Evolutionary conservation across 176 grass and related monocot species (phyloP).

Genomic region (Canna indica): DNA sequence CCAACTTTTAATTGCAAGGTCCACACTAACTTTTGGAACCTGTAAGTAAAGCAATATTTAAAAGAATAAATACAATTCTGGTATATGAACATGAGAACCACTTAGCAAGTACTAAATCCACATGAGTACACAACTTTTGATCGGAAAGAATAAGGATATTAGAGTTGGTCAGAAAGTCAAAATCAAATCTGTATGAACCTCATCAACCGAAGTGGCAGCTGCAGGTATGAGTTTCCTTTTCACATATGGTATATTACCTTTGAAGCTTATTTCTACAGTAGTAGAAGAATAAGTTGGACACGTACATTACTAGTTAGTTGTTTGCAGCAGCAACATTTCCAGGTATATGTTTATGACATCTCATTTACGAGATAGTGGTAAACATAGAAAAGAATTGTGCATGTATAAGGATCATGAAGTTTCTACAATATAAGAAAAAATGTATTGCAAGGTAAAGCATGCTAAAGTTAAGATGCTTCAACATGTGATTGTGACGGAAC

Average conservation of each 20-base stretch:
- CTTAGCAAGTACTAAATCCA: not conserved
- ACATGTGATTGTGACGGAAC: not conserved
- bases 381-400: not conserved
- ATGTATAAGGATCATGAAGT: not conserved
- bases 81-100: not conserved
- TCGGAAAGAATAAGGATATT: not conserved
- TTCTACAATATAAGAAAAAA: not conserved
- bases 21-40: slow-evolving; percentile 41
- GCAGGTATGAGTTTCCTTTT: not conserved
- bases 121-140: not conserved
- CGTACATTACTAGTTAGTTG: not conserved
- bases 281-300: not conserved
- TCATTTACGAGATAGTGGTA: not conserved
- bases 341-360: not conserved
- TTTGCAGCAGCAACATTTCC: not conserved
- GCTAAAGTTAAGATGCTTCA: not conserved
- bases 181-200: not conserved
- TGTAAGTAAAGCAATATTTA: slow-evolving; percentile 18
- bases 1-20: slow-evolving; percentile 59
- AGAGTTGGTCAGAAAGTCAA: not conserved
- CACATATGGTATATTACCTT: not conserved
- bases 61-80: not conserved
- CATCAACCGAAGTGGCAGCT: not conserved
- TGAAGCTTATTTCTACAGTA: not conserved
- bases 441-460: not conserved